phyloP scores from a whole-genome alignment of 2,329 filamentous ascomycete genomes.

The Trichoderma aggressivum region DNA sequence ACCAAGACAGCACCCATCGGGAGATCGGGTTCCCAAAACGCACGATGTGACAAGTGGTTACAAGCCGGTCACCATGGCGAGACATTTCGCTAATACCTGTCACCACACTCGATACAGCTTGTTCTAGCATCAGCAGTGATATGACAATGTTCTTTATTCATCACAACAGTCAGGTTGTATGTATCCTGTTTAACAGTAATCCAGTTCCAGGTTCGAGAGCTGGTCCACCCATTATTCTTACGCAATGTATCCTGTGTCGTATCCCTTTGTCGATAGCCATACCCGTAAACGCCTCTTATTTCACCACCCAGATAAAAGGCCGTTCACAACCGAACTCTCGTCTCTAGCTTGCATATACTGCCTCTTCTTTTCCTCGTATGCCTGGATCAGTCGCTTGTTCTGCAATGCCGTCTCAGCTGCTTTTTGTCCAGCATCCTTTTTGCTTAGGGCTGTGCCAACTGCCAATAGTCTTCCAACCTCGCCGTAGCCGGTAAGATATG shows the following conservation, averaged over 20 bases:
- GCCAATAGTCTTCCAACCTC: slow-evolving; percentile 61
- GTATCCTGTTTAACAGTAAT: not conserved
- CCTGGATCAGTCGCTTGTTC: slow-evolving; percentile 61
- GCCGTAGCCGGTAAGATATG: slow-evolving; percentile 67
- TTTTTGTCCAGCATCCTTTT: slow-evolving; percentile 65
- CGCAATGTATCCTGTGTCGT: not conserved
- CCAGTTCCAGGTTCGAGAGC: not conserved
- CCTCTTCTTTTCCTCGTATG: slow-evolving; percentile 47
- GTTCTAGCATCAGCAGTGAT: not conserved
- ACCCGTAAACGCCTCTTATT: not conserved
- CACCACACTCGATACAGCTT: not conserved
- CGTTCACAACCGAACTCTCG: not conserved
- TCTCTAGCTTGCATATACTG: slow-evolving; percentile 36
- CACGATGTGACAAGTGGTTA: not conserved
- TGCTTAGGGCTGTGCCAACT: slow-evolving; percentile 60
- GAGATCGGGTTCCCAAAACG: not conserved
- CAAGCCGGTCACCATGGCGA: not conserved
- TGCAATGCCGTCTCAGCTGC: slow-evolving; percentile 63
- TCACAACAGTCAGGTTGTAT: not conserved
- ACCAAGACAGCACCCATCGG: not conserved
- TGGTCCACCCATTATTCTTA: not conserved
- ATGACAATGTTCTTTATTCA: not conserved
- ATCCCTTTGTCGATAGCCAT: not conserved
- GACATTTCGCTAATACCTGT: not conserved
- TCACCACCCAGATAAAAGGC: not conserved